Conservation (phyloP, 2,329 filamentous ascomycete species). For the Tolypocladium nubicola region DNA sequence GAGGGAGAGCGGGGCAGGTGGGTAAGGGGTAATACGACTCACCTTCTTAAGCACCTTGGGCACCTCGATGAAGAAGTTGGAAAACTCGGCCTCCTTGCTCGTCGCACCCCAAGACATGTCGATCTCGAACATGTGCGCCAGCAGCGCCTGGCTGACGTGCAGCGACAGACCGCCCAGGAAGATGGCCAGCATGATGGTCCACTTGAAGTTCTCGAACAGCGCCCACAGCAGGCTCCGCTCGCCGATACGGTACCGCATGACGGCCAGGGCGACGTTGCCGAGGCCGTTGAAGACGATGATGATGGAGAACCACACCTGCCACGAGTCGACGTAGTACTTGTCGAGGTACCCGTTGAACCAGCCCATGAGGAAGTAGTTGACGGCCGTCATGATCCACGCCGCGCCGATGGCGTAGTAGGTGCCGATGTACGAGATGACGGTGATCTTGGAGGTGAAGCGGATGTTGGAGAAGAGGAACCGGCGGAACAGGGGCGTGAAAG, state of each 20-base stretch:
- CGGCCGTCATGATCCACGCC: constrained; percentile 61
- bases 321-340: constrained; percentile 70
- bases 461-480: constrained; percentile 64
- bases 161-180: constrained; percentile 76
- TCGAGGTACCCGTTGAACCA: constrained; percentile 71
- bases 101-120: constrained; percentile 83
- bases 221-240: constrained; percentile 49
- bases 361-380: constrained; percentile 67
- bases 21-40: constrained; percentile 30
- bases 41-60: constrained; percentile 69
- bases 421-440: constrained; percentile 66
- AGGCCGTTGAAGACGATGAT: constrained; percentile 68
- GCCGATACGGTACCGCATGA: constrained; percentile 62
- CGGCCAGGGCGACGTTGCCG: constrained; percentile 60
- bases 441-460: constrained; percentile 64
- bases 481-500: constrained; percentile 70
- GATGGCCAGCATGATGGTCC: constrained; percentile 63
- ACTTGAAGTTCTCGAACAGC: constrained; percentile 58
- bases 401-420: constrained; percentile 73
- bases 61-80: constrained; percentile 78
- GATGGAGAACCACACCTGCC: constrained; percentile 73
- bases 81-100: constrained; percentile 69
- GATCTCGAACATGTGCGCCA: constrained; percentile 76
- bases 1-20: background rate
- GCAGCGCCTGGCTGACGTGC: constrained; percentile 69